Evolutionary conservation across 1,139 yeast genomes (phyloP).

Genomic region (Yamadazyma buinensis): DNA sequence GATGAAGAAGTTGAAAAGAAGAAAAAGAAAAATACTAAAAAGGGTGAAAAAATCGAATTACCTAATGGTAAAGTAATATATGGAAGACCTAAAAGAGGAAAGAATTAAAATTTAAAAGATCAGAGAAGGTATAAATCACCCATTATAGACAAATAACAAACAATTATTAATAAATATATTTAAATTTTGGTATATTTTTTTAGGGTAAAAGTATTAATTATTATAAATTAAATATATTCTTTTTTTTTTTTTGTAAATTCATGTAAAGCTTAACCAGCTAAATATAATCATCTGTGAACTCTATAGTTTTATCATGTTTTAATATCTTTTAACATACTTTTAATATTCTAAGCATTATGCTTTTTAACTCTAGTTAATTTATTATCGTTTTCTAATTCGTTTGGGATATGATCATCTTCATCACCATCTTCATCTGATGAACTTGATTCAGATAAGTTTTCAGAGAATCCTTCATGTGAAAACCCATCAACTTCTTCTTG

Average conservation of each 20-base stretch:
- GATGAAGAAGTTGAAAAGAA: slow-evolving; percentile 12
- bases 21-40: slow-evolving; percentile 29
- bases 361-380: slow-evolving; percentile 39
- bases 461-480: slow-evolving; percentile 25
- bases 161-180: no score
- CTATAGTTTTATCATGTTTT: no score
- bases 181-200: no score
- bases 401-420: not conserved
- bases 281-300: no score
- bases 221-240: no score
- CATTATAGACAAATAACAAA: no score
- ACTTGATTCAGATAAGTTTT: slow-evolving; percentile 37
- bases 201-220: no score
- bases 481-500: slow-evolving; percentile 22
- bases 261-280: no score
- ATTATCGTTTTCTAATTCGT: slow-evolving; percentile 20
- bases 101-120: no score
- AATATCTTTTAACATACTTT: not conserved
- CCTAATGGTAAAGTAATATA: slow-evolving; percentile 62
- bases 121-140: no score
- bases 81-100: slow-evolving; percentile 28
- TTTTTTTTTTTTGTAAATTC: no score
- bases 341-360: slow-evolving; percentile 26
- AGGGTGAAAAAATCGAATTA: slow-evolving; percentile 46
- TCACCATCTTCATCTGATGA: slow-evolving; percentile 29